Evolutionary conservation across 164 flowering plant genomes (phyloP).

Genomic region (Magnolia changhungtana): DNA sequence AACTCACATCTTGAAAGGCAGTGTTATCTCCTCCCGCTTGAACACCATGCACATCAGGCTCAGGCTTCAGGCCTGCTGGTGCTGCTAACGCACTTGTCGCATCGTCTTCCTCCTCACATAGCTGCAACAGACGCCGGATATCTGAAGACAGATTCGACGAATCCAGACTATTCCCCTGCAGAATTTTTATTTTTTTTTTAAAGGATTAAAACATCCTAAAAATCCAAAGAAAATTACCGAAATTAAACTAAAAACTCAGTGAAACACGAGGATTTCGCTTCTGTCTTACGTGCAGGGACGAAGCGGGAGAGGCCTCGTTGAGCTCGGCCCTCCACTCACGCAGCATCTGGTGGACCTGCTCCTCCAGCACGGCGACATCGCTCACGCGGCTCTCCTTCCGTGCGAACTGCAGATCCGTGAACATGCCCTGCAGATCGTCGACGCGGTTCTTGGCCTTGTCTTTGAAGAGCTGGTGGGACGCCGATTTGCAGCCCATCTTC

Average conservation of each 20-base stretch:
- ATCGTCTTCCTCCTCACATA: constrained; percentile 61
- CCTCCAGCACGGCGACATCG: constrained; percentile 75
- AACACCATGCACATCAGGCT: constrained; percentile 43
- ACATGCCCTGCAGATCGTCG: constrained; percentile 87
- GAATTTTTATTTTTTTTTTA: not conserved
- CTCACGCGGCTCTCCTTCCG: constrained; percentile 78
- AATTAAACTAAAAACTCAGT: not conserved
- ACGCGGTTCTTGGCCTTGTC: constrained; percentile 90
- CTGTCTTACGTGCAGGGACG: constrained; percentile 56
- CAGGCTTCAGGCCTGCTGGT: constrained; percentile 65
- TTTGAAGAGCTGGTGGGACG: constrained; percentile 81
- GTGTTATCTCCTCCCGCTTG: constrained; percentile 25
- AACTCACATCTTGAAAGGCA: constrained; percentile 6
- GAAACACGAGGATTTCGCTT: not conserved
- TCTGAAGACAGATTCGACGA: constrained; percentile 63
- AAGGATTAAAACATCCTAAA: too few species aligned
- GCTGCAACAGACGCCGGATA: constrained; percentile 69
- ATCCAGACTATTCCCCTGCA: constrained; percentile 75
- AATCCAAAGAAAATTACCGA: not conserved
- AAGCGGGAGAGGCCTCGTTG: constrained; percentile 87
- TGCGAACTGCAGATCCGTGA: constrained; percentile 82
- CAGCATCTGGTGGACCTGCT: constrained; percentile 96
- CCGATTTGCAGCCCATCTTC: constrained; percentile 70
- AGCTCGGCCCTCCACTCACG: constrained; percentile 96
- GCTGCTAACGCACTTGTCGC: constrained; percentile 50